Percentiles rank a stretch among this genome's conserved stretches.
These are phyloP conservation scores for Kwoniella sp. DNA, from an alignment of 768 basidiomycete genomes.

Conservation along the genomic window DNA sequence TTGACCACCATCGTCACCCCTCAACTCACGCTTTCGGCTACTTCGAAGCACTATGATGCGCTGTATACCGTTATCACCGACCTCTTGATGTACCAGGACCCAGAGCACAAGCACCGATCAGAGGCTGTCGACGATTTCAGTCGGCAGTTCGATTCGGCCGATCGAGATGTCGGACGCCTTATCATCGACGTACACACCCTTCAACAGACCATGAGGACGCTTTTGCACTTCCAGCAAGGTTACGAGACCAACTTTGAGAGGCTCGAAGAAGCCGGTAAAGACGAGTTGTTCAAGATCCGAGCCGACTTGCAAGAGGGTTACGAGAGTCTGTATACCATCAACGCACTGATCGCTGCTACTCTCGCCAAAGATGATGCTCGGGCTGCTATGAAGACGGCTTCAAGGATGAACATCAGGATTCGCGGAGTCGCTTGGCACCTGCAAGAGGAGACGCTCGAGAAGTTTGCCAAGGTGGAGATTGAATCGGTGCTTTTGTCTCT, in stretches of 20 bases:
- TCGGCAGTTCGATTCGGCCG: conserved; percentile 71
- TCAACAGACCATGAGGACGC: conserved; percentile 68
- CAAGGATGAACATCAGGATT: conserved; percentile 77
- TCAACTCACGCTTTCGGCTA: conserved; percentile 81
- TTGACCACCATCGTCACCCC: conserved; percentile 78
- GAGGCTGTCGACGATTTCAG: conserved; percentile 78
- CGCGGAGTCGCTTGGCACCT: conserved; percentile 94
- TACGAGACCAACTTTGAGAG: conserved; percentile 56
- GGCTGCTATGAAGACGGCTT: conserved; percentile 69
- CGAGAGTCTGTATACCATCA: conserved; percentile 79
- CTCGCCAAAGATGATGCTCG: conserved; percentile 74
- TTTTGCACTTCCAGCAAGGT: conserved; percentile 57
- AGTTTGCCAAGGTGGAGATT: conserved; percentile 84
- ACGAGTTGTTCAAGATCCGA: conserved; percentile 68
- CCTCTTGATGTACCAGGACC: conserved; percentile 85
- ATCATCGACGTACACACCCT: conserved; percentile 57
- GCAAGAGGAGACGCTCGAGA: conserved; percentile 64
- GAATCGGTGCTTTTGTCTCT: conserved; percentile 76
- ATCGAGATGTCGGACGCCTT: conserved; percentile 34
- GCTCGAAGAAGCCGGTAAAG: conserved; percentile 56
- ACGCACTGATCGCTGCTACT: conserved; percentile 72
- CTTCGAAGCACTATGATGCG: conserved; percentile 75
- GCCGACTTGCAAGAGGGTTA: conserved; percentile 71
- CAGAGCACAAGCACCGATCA: conserved; percentile 73
- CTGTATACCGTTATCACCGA: conserved; percentile 85